A percentile compares a stretch with the other conserved stretches of the same genome.
Conservation (phyloP, 2,329 filamentous ascomycete species). For the Arthrinium puccinioides region DNA sequence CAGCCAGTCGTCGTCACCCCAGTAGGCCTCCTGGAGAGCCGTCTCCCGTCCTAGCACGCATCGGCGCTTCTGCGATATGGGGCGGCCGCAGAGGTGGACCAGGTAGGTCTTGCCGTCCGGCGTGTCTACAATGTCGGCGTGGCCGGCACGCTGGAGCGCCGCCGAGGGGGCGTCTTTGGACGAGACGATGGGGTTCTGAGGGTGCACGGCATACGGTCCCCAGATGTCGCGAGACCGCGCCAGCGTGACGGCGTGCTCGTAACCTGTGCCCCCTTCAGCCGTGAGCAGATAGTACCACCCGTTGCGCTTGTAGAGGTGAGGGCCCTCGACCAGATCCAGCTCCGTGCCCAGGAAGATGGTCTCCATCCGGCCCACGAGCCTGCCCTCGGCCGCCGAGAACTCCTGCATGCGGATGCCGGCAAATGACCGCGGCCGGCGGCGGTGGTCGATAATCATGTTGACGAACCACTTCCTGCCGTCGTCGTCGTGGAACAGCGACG, state of each 20-base stretch:
- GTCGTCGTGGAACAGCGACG: slow-evolving; percentile 51
- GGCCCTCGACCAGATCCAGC: slow-evolving; percentile 46
- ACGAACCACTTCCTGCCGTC: slow-evolving; percentile 49
- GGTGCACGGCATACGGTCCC: slow-evolving; percentile 56
- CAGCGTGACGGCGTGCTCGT: slow-evolving; percentile 54
- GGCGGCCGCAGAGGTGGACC: slow-evolving; percentile 45
- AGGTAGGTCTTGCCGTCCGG: slow-evolving; percentile 45
- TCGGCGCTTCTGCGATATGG: slow-evolving; percentile 41
- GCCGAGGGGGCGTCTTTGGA: slow-evolving; percentile 41
- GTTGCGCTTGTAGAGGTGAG: slow-evolving; percentile 51
- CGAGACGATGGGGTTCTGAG: slow-evolving; percentile 49
- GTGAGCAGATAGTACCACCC: slow-evolving; percentile 54
- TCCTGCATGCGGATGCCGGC: slow-evolving; percentile 53
- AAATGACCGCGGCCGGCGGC: slow-evolving; percentile 39
- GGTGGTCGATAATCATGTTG: slow-evolving; percentile 51
- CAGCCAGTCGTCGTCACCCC: slow-evolving; percentile 54
- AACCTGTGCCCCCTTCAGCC: slow-evolving; percentile 54
- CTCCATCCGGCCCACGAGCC: slow-evolving; percentile 47
- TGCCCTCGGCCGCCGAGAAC: slow-evolving; percentile 39
- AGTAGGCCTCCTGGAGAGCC: slow-evolving; percentile 51
- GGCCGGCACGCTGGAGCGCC: slow-evolving; percentile 44
- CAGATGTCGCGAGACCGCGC: slow-evolving; percentile 43
- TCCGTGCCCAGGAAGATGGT: slow-evolving; percentile 50
- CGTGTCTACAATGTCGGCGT: slow-evolving; percentile 47
- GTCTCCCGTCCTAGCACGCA: slow-evolving; percentile 50